Base-by-base conservation (phyloP, 352 stramenopile species). In the Phytophthora kernoviae region DNA sequence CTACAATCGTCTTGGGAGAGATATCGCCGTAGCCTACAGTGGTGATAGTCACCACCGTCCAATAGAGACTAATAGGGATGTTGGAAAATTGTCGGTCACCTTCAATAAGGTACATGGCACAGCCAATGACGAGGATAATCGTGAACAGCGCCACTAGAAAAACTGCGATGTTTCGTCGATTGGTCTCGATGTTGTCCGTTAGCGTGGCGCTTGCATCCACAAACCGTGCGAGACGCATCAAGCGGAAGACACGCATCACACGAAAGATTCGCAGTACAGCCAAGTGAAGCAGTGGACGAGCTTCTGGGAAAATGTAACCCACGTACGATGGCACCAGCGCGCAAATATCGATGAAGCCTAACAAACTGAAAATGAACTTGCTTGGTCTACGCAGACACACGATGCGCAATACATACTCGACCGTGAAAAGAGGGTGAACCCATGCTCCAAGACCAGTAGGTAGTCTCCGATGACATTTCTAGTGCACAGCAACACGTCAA, bases 21-120 rank as follows among this genome's bases (percentile, higher is more conserved):
- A 94, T 93, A 55, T 94, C 85, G 9, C 85, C 85, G 48, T 92
- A 93, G 1, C 85, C 85, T 36, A 94, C 85, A 0, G 85, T 94
- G 15, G 85, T 93, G 58, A 94, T 90, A 7, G 85, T 94, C 45
- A 93, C 84, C 11, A 93, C 82, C 0, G 84, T 90, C 84, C 84
- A 93, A 59, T 93, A 93, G 20, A 93, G 67, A 73, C 82, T 92
- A 22, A 91, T 75, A 3, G 84, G 84, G 39, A 93, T 93, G 55
- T 92, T 93, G n/a, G 72, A 81, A 43, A 91, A 93, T 43, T 90
- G 74, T 34, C 49, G 63, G 47, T 88, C 84, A 1, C 81, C 82
- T 68, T 93, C 84, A 39, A 93, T 91, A 18, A 93, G 68, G 26
- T 93, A 93, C 79, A 93, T 93, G 22, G 81, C 80, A 41, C 78